Base-by-base conservation (phyloP, 352 stramenopile species). In the Phytopythium oedochilum region DNA sequence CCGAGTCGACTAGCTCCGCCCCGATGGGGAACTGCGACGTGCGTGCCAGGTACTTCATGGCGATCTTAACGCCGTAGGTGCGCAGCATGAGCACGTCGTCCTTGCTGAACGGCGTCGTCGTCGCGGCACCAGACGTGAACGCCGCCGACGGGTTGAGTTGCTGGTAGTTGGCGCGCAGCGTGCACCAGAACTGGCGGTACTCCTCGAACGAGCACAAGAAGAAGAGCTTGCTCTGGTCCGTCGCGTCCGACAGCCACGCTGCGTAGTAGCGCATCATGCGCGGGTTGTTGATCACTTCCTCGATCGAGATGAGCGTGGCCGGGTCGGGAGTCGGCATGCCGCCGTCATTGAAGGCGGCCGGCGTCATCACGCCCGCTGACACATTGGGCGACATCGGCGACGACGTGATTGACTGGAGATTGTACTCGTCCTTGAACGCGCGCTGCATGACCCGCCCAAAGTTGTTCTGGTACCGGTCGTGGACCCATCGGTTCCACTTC, bases 11-110 rank as follows among this genome's bases (percentile, higher is more conserved):
- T 4, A 92, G 66, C 4, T 39, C 47, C n/a, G 44, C 31, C 15
- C 25, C 47, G n/a, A 94, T 92, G 45, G 86, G 83, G 50, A 94
- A 94, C 42, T 88, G 83, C 28, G 85, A 81, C 3, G 73, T 78
- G 31, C 88, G 85, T 10, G 82, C 70, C 9, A 94, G 53, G 46
- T 94, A 94, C 56, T 94, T 94, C 61, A 86, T 87, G 5, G 81
- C 78, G 49, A 94, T 93, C 65, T 94, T 94, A 15, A 92, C 81
- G 35, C 85, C 85, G 46, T 93, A 94, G 3, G 83, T 93, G 36
- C 82, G 78, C 42, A 94, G 51, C 71, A 92, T 85, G 53, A 89
- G 70, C 47, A 88, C 80, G 44, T 92, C 82, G 58, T 94, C 85
- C 53, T 94, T 92, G n/a, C 64, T 81, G 53, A 91, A 88, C 10